A percentile compares a stretch with the other conserved stretches of the same genome.
phyloP scores from a whole-genome alignment of 1,284 basidiomycete genomes.

The Sporisorium graminicola region DNA sequence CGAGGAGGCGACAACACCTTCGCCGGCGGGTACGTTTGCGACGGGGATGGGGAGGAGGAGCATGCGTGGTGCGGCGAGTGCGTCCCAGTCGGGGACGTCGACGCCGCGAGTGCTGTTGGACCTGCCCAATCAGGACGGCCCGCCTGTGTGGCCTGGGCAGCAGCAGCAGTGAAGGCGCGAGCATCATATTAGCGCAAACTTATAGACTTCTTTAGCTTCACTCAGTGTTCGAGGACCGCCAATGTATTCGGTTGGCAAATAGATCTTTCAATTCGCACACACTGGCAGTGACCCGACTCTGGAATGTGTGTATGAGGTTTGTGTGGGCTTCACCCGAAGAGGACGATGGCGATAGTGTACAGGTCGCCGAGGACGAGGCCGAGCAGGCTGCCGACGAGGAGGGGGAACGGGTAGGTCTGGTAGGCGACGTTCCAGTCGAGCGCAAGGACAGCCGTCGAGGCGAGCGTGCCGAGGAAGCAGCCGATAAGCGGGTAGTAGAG shows the following conservation, averaged over 20 bases:
- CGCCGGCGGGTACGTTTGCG: not conserved
- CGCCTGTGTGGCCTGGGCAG: conserved; percentile 25
- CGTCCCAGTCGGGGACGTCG: conserved; percentile 6
- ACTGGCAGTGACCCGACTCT: too few relatives aligned
- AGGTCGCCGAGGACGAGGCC: conserved; percentile 14
- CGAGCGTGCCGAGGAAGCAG: not conserved
- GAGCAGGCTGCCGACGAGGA: conserved; percentile 15
- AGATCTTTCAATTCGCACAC: too few relatives aligned
- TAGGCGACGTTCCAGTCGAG: conserved; percentile 32
- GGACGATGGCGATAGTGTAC: conserved; percentile 13
- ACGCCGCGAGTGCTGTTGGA: conserved; percentile 28
- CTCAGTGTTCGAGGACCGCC: too few relatives aligned
- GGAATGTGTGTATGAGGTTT: not conserved
- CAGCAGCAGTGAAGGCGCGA: not conserved
- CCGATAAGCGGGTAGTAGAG: conserved; percentile 30
- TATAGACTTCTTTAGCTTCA: not conserved
- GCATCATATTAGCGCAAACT: too few relatives aligned
- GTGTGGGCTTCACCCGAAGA: conserved; percentile 15
- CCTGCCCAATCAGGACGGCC: conserved; percentile 18
- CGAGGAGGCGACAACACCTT: not conserved
- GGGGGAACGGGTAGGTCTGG: conserved; percentile 47
- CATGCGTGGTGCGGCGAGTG: not conserved
- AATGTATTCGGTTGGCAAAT: too few relatives aligned
- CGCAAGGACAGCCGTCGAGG: conserved; percentile 6
- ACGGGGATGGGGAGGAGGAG: conserved; percentile 2